phyloP scores from a whole-genome alignment of 352 stramenopile species.

The Pythium biforme region DNA sequence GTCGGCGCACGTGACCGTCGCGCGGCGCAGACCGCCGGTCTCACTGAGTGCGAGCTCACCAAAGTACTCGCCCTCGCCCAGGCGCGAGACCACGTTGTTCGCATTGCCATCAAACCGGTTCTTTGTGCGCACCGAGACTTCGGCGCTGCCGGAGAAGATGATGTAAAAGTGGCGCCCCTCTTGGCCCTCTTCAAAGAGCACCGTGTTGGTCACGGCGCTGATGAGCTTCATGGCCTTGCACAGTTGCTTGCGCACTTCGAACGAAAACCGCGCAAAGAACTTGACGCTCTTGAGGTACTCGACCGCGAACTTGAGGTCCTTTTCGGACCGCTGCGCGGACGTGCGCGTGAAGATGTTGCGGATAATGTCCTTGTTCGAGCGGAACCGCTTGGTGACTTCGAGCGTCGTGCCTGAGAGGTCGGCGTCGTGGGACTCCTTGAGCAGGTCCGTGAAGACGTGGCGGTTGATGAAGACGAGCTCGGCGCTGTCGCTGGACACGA shows the following conservation, averaged over 20 bases:
- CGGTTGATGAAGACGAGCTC: conserved; percentile 75
- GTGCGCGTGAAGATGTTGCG: conserved; percentile 80
- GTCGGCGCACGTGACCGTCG: conserved; percentile 65
- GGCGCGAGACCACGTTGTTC: conserved; percentile 62
- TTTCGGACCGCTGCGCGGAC: conserved; percentile 67
- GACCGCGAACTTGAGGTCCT: conserved; percentile 83
- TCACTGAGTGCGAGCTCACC: conserved; percentile 76
- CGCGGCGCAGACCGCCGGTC: conserved; percentile 56
- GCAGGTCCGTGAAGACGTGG: conserved; percentile 59
- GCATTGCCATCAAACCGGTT: conserved; percentile 72
- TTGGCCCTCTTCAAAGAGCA: conserved; percentile 80
- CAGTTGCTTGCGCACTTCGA: conserved; percentile 83
- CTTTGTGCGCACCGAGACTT: conserved; percentile 66
- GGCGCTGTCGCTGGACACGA: conserved; percentile 43
- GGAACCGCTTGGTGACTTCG: conserved; percentile 77
- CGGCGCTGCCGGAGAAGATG: conserved; percentile 70
- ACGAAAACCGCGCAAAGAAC: conserved; percentile 84
- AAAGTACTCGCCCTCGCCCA: conserved; percentile 77
- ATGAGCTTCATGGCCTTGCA: conserved; percentile 82
- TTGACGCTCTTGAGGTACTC: conserved; percentile 87
- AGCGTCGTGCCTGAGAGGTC: conserved; percentile 39
- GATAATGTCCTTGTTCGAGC: conserved; percentile 86
- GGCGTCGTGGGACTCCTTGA: conserved; percentile 59
- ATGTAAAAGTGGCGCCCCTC: conserved; percentile 82
- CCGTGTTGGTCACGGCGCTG: conserved; percentile 73